These are phyloP conservation scores for Saccharomyces hybrid DNA, from an alignment of 1,139 yeast genomes.

Conservation along the genomic window DNA sequence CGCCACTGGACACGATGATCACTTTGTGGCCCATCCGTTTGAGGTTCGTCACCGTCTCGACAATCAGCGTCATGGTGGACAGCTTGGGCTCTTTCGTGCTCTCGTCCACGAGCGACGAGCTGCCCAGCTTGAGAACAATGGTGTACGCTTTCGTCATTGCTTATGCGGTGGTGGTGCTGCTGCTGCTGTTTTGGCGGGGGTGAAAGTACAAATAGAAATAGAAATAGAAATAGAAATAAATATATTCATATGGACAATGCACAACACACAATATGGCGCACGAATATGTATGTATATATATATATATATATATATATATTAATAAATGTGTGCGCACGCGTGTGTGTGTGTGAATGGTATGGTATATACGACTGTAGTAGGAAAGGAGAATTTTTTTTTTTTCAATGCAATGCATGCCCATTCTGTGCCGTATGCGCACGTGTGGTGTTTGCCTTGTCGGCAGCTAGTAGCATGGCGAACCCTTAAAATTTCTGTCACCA, in stretches of 20 bases:
- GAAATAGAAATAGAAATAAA: not conserved
- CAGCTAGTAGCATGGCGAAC: not conserved
- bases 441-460: not conserved
- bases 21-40: slow-evolving; percentile 81
- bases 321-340: not conserved
- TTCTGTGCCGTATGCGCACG: not conserved
- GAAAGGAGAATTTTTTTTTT: not conserved
- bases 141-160: slow-evolving; percentile 34
- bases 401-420: not conserved
- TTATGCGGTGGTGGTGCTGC: no score
- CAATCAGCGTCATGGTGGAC: slow-evolving; percentile 82
- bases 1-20: slow-evolving; percentile 85
- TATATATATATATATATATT: not conserved
- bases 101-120: slow-evolving; percentile 92
- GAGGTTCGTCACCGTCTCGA: slow-evolving; percentile 76
- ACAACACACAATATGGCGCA: not conserved
- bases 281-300: not conserved
- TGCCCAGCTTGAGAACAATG: slow-evolving; percentile 73
- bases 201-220: not conserved
- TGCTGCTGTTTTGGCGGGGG: no score
- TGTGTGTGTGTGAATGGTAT: not conserved
- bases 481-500: not conserved
- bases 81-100: slow-evolving; percentile 75
- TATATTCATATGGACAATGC: not conserved
- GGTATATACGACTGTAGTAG: not conserved